Conservation (phyloP, 2,329 filamentous ascomycete species). For the Volutella citrinella region DNA sequence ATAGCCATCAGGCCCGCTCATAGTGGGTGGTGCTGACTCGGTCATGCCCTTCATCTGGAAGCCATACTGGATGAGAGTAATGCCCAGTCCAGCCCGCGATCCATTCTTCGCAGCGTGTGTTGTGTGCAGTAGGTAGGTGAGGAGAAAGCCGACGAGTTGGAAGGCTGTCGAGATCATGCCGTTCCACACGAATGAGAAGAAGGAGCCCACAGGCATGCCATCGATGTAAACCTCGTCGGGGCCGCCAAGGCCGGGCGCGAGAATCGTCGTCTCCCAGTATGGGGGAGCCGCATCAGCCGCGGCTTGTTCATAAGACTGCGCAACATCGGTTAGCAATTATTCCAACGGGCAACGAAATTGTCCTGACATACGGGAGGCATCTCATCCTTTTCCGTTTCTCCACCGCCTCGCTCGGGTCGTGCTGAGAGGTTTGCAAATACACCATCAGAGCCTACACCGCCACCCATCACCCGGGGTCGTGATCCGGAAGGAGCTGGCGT, state of each 20-base stretch:
- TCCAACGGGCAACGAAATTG: background rate
- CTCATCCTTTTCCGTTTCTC: conserved; percentile 79
- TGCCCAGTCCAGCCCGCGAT: conserved; percentile 87
- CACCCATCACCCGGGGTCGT: conserved; percentile 58
- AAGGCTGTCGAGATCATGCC: conserved; percentile 97
- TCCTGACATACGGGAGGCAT: conserved; percentile 75
- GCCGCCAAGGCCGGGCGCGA: conserved; percentile 86
- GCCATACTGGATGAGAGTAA: conserved; percentile 93
- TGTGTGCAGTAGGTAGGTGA: conserved; percentile 96
- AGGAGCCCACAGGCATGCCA: conserved; percentile 84
- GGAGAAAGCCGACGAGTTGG: conserved; percentile 92
- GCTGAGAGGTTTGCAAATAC: conserved; percentile 95
- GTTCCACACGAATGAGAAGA: conserved; percentile 89
- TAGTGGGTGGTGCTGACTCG: conserved; percentile 40
- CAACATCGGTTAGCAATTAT: conserved; percentile 32
- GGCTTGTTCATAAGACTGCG: conserved; percentile 93
- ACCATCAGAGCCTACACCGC: conserved; percentile 80
- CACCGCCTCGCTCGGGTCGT: conserved; percentile 77
- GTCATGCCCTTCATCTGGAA: conserved; percentile 82
- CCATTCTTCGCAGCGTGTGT: conserved; percentile 98
- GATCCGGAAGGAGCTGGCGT: conserved; percentile 32
- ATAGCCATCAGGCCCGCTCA: conserved; percentile 55
- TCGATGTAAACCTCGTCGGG: conserved; percentile 96
- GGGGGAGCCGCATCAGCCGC: conserved; percentile 93
- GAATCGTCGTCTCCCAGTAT: conserved; percentile 98